Conservation (phyloP, 257 asterid genomes). For the Marsdenia floribunda region DNA sequence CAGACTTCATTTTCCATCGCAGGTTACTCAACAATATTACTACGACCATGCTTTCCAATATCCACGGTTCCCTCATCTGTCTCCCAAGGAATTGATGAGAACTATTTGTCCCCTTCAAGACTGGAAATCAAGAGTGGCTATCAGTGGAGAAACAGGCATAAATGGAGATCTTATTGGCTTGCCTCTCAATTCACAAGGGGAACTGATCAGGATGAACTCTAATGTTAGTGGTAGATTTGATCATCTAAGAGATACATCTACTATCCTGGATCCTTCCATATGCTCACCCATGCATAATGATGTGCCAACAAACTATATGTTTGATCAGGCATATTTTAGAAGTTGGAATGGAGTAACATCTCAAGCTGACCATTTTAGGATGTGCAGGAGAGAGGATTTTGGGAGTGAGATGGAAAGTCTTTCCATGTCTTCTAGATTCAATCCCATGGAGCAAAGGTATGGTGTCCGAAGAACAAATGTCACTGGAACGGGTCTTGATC, state of each 20-base stretch:
- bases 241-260: conserved; percentile 31
- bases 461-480: conserved; percentile 20
- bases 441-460: conserved; percentile 29
- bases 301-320: conserved; percentile 14
- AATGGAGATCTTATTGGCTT: conserved; percentile 41
- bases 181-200: conserved; percentile 76
- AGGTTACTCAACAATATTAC: conserved; percentile 19
- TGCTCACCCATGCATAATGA: conserved; percentile 25
- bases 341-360: conserved; percentile 28
- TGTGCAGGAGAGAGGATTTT: conserved; percentile 26
- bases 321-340: conserved; percentile 24
- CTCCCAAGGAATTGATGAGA: conserved; percentile 36
- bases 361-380: conserved; percentile 28
- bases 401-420: conserved; percentile 26
- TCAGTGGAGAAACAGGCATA: conserved; percentile 24
- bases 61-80: conserved; percentile 34
- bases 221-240: conserved; percentile 27
- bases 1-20: conserved; percentile 23
- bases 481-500: conserved; percentile 20
- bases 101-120: conserved; percentile 27
- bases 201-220: conserved; percentile 39
- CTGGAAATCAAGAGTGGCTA: conserved; percentile 24
- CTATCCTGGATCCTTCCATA: conserved; percentile 20
- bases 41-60: conserved; percentile 27
- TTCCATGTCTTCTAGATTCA: conserved; percentile 36